A percentile compares a stretch with the other conserved stretches of the same genome.
Evolutionary conservation across 345 rosid genomes (phyloP).

Genomic region (Populus deltoides): DNA sequence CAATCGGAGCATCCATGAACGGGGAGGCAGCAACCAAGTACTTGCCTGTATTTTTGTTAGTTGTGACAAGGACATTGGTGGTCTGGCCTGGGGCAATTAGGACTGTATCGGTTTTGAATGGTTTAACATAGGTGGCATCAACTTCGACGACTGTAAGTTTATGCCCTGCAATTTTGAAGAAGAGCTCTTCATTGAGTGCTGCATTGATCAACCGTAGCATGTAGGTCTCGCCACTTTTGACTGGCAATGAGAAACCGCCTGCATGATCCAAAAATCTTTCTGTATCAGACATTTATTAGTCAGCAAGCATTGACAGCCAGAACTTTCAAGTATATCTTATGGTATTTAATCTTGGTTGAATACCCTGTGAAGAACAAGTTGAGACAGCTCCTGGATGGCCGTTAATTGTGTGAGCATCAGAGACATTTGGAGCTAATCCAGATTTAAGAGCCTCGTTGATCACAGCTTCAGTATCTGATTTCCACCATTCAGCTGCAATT

Average conservation of each 20-base stretch:
- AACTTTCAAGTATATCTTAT: not conserved
- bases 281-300: not conserved
- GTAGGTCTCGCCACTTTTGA: conserved; percentile 50
- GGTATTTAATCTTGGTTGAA: no score
- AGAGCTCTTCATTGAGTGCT: conserved; percentile 66
- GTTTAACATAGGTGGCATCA: conserved; percentile 63
- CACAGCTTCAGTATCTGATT: conserved; percentile 54
- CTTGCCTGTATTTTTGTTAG: conserved; percentile 47
- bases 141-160: conserved; percentile 61
- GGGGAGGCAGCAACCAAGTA: conserved; percentile 63
- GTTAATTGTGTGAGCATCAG: conserved; percentile 75
- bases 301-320: not conserved
- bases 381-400: conserved; percentile 60
- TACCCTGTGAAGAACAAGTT: conserved; percentile 45
- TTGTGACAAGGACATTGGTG: conserved; percentile 55
- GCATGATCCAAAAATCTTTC: not conserved
- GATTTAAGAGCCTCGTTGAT: conserved; percentile 46
- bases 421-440: conserved; percentile 61
- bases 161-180: conserved; percentile 60
- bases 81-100: conserved; percentile 65
- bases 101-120: conserved; percentile 47
- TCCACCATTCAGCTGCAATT: conserved; percentile 73
- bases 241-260: conserved; percentile 46
- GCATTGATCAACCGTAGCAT: conserved; percentile 58
- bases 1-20: conserved; percentile 50